These are phyloP conservation scores for Incumbomyces delicatus DNA, from an alignment of 2,329 filamentous ascomycete species.

Conservation along the genomic window DNA sequence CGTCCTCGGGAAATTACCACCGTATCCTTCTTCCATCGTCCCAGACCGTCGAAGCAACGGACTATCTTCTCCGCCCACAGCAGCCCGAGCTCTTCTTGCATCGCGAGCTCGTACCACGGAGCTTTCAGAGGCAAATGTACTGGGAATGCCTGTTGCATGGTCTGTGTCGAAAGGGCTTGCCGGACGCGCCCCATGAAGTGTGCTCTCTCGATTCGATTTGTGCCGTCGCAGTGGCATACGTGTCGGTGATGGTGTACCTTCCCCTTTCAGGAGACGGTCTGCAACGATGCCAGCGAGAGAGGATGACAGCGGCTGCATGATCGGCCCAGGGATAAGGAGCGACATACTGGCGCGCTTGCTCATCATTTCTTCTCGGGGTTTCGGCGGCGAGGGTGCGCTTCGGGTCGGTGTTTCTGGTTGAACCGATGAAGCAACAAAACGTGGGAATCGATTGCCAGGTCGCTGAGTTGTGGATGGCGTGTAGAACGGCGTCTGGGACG, in stretches of 20 bases:
- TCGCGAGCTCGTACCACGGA: background rate
- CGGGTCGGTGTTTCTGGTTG: slow-evolving; percentile 15
- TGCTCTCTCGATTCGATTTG: slow-evolving; percentile 9
- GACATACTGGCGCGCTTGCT: slow-evolving; percentile 25
- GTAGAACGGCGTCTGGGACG: slow-evolving; percentile 13
- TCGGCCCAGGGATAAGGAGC: slow-evolving; percentile 47
- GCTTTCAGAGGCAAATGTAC: slow-evolving; percentile 1
- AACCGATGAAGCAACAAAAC: slow-evolving; percentile 14
- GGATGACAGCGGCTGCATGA: slow-evolving; percentile 51
- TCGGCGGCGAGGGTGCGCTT: slow-evolving; percentile 11
- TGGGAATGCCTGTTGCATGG: background rate
- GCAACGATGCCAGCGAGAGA: slow-evolving; percentile 55
- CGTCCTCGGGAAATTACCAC: slow-evolving; percentile 1
- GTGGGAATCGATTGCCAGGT: slow-evolving; percentile 4
- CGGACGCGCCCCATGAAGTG: background rate
- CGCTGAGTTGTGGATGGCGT: slow-evolving; percentile 14
- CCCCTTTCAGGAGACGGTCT: slow-evolving; percentile 52
- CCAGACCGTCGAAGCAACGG: background rate
- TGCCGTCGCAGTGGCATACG: slow-evolving; percentile 12
- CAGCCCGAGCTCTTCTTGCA: slow-evolving; percentile 1
- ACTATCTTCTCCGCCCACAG: background rate
- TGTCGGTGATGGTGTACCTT: slow-evolving; percentile 25
- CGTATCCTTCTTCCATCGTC: background rate
- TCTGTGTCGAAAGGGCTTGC: background rate
- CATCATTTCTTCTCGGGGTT: slow-evolving; percentile 9